Conservation (phyloP, 1,139 yeast species). For the Yamadazyma atlantica region DNA sequence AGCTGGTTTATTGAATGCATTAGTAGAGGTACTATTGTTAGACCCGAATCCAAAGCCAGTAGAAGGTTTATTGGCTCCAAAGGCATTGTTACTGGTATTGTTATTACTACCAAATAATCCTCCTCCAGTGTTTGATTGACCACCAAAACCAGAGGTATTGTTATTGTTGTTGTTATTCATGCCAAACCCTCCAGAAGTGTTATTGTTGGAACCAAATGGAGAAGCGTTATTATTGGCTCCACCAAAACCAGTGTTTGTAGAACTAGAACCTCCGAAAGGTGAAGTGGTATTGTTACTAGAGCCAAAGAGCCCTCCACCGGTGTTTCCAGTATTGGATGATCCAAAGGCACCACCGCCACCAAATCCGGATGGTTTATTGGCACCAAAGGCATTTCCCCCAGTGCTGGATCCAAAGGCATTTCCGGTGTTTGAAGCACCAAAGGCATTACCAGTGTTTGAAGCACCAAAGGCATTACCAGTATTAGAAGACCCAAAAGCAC, state of each 20-base stretch:
- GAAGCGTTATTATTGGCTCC: slow-evolving; percentile 17
- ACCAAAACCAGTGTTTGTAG: slow-evolving; percentile 4
- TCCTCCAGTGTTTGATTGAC: slow-evolving; percentile 13
- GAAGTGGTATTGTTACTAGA: slow-evolving; percentile 12
- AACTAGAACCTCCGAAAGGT: slow-evolving; percentile 18
- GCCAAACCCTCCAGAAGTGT: slow-evolving; percentile 24
- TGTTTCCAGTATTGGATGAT: slow-evolving; percentile 4
- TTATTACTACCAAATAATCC: slow-evolving; percentile 18
- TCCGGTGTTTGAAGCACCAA: slow-evolving; percentile 18
- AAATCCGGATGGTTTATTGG: slow-evolving; percentile 5
- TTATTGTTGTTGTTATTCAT: slow-evolving; percentile 15
- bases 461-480: slow-evolving; percentile 13
- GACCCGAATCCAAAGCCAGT: slow-evolving; percentile 24
- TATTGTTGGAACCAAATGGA: slow-evolving; percentile 26
- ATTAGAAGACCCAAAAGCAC: slow-evolving; percentile 28
- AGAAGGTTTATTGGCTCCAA: slow-evolving; percentile 17
- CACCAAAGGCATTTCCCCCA: slow-evolving; percentile 21
- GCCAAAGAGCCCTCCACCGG: slow-evolving; percentile 26
- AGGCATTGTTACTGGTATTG: slow-evolving; percentile 8
- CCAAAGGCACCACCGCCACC: slow-evolving; percentile 9
- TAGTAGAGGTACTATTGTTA: slow-evolving; percentile 18
- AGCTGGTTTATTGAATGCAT: slow-evolving; percentile 14
- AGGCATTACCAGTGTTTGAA: slow-evolving; percentile 18
- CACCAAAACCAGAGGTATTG: slow-evolving; percentile 7
- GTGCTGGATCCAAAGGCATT: slow-evolving; percentile 15